phyloP scores from a whole-genome alignment of 2,329 filamentous ascomycete genomes.

The Hortaea sp. region DNA sequence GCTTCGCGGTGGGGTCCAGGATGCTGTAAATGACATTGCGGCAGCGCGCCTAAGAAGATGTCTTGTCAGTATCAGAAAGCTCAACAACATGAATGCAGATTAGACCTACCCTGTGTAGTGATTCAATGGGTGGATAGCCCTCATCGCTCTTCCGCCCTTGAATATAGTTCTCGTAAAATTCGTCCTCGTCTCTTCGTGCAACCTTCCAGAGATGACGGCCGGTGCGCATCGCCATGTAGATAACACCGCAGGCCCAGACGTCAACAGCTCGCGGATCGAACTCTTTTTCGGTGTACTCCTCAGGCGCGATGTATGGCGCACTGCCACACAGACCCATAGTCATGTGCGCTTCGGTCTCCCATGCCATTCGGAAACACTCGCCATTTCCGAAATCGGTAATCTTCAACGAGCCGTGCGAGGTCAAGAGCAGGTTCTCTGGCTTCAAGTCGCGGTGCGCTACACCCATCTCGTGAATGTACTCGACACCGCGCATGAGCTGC shows the following conservation, averaged over 20 bases:
- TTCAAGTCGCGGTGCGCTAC: conserved; percentile 95
- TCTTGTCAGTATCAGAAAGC: conserved; percentile 34
- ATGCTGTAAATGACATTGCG: conserved; percentile 99
- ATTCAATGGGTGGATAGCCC: conserved; percentile 94
- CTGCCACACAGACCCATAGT: conserved; percentile 93
- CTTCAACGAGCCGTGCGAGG: conserved; percentile 83
- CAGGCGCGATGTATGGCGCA: conserved; percentile 92
- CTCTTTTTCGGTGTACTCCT: conserved; percentile 90
- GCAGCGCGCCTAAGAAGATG: conserved; percentile 64
- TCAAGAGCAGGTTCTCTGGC: conserved; percentile 90
- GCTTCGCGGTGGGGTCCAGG: conserved; percentile 82
- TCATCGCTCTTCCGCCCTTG: conserved; percentile 88
- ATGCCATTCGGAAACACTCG: conserved; percentile 98
- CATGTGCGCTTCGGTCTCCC: conserved; percentile 98
- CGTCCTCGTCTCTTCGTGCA: conserved; percentile 94
- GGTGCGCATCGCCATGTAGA: conserved; percentile 99
- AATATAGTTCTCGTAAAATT: conserved; percentile 91
- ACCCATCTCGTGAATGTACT: conserved; percentile 99
- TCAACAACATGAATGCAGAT: neutral
- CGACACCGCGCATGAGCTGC: conserved; percentile 96
- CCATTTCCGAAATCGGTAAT: conserved; percentile 99
- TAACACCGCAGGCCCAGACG: conserved; percentile 95
- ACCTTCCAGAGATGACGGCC: conserved; percentile 92
- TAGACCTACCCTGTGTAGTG: conserved; percentile 70
- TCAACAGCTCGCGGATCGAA: conserved; percentile 97